Percentiles rank a stretch among this genome's conserved stretches.
Evolutionary conservation across 2,329 filamentous ascomycete genomes (phyloP).

Genomic region (Tolypocladium cylindrosporum): DNA sequence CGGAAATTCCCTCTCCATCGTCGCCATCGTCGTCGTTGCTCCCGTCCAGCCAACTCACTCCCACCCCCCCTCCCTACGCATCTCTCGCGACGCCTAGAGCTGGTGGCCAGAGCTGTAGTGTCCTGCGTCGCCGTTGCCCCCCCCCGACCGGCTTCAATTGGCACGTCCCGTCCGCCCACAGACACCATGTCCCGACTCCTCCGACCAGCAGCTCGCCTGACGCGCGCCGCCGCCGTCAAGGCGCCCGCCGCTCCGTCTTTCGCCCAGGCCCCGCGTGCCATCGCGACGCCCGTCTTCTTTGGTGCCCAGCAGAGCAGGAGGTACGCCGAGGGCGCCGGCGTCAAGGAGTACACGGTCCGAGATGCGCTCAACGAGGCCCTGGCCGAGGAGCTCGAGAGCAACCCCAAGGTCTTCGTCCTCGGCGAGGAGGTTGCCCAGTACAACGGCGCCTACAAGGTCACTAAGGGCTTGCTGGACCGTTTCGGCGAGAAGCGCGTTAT

Average conservation of each 20-base stretch:
- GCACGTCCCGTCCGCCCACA: conserved; percentile 2
- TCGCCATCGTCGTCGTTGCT: not conserved
- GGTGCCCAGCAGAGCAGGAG: conserved; percentile 38
- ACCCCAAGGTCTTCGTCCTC: conserved; percentile 90
- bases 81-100: conserved; percentile 5
- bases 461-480: conserved; percentile 90
- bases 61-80: not conserved
- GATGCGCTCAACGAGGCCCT: conserved; percentile 97
- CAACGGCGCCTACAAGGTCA: conserved; percentile 99
- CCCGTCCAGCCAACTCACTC: not conserved
- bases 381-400: conserved; percentile 89
- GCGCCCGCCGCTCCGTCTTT: conserved; percentile 24
- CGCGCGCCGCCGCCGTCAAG: conserved; percentile 24
- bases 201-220: conserved; percentile 38
- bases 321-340: conserved; percentile 48
- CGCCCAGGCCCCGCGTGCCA: conserved; percentile 21
- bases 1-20: conserved; percentile 10
- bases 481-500: conserved; percentile 97
- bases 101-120: conserved; percentile 6
- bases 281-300: conserved; percentile 25
- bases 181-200: conserved; percentile 40
- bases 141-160: not conserved
- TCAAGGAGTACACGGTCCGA: conserved; percentile 92
- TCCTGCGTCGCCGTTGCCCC: not conserved
- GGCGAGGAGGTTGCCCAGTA: conserved; percentile 99